These are phyloP conservation scores for Cerioporus squamosus DNA, from an alignment of 1,284 basidiomycete genomes.

Conservation along the genomic window DNA sequence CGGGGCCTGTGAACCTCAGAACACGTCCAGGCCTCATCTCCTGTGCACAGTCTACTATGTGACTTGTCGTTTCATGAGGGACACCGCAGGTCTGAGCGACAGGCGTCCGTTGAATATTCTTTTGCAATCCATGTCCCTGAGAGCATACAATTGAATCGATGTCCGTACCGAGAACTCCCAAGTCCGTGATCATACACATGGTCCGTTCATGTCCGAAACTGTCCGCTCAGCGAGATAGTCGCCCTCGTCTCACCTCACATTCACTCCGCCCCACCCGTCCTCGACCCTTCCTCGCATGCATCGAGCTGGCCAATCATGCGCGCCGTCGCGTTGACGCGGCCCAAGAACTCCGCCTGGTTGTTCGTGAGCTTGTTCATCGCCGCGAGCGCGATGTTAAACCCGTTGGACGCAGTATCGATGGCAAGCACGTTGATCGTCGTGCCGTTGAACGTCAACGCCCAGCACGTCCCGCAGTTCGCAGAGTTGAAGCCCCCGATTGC, in stretches of 20 bases:
- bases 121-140: no score
- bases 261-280: not conserved
- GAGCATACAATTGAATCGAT: no score
- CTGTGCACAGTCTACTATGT: no score
- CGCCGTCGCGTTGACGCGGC: constrained; percentile 23
- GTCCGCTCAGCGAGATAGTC: not conserved
- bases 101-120: no score
- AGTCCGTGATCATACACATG: not conserved
- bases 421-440: constrained; percentile 43
- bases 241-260: not conserved
- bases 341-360: constrained; percentile 17
- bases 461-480: constrained; percentile 51
- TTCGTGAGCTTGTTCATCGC: constrained; percentile 30
- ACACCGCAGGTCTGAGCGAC: no score
- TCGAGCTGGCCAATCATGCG: constrained; percentile 12
- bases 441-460: constrained; percentile 43
- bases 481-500: constrained; percentile 48
- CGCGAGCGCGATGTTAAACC: constrained; percentile 36
- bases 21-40: no score
- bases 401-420: constrained; percentile 42
- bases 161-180: no score
- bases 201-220: not conserved
- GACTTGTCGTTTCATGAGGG: no score
- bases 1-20: no score
- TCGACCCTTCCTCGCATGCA: constrained; percentile 7